These are phyloP conservation scores for Penicillium sp. DNA, from an alignment of 2,329 filamentous ascomycete species.

Conservation along the genomic window DNA sequence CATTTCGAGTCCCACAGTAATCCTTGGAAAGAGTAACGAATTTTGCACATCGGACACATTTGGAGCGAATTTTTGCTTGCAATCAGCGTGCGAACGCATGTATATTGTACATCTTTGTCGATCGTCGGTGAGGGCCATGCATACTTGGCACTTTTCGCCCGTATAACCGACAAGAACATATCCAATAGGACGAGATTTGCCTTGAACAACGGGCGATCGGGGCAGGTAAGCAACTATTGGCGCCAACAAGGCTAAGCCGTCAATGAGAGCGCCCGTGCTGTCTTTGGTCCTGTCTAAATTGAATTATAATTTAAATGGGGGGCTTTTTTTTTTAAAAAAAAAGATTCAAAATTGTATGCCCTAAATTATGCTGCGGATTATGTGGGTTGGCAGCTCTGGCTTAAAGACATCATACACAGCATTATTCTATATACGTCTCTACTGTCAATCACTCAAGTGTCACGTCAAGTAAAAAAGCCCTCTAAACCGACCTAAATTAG, in stretches of 20 bases:
- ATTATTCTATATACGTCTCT: not conserved
- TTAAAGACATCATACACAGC: not conserved
- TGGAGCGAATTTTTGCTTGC: not conserved
- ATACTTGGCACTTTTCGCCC: not conserved
- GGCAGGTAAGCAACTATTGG: not conserved
- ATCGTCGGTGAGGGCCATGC: not conserved
- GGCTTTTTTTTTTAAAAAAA: no score
- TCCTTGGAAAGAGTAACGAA: not conserved
- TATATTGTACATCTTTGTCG: not conserved
- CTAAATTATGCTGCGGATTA: not conserved
- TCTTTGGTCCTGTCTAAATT: not conserved
- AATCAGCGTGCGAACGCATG: not conserved
- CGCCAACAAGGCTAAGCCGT: not conserved
- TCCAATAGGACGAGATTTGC: not conserved
- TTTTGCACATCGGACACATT: not conserved
- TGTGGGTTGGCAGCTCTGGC: no score
- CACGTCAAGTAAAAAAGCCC: not conserved
- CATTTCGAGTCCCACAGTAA: no score
- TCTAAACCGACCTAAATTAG: not conserved
- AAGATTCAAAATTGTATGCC: not conserved
- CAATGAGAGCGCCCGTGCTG: not conserved
- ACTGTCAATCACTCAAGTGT: not conserved
- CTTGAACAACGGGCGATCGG: not conserved
- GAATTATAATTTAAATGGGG: not conserved
- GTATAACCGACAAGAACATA: not conserved